Conservation (phyloP, 2,329 filamentous ascomycete species). For the Fusarium humuli region DNA sequence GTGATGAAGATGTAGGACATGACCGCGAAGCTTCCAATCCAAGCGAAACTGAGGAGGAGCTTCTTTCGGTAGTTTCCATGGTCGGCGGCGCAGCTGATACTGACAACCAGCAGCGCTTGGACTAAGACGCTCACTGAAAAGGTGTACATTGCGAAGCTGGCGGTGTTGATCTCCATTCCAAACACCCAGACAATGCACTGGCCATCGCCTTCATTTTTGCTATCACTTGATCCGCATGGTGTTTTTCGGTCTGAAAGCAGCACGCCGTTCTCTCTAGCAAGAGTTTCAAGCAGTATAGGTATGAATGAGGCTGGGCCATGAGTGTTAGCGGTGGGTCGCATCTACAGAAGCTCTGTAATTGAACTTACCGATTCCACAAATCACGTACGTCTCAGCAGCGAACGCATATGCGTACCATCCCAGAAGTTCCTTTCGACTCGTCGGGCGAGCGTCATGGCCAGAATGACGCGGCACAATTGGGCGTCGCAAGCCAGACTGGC, state of each 20-base stretch:
- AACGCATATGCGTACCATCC: slow-evolving; percentile 98
- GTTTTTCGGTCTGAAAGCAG: slow-evolving; percentile 80
- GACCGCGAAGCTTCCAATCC: slow-evolving; percentile 81
- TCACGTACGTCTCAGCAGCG: slow-evolving; percentile 95
- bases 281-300: slow-evolving; percentile 92
- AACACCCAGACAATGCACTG: slow-evolving; percentile 88
- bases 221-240: slow-evolving; percentile 77
- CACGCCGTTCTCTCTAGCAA: slow-evolving; percentile 92
- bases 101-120: slow-evolving; percentile 91
- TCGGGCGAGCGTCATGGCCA: slow-evolving; percentile 89
- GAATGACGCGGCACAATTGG: slow-evolving; percentile 68
- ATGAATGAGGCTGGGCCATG: slow-evolving; percentile 82
- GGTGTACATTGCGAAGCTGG: slow-evolving; percentile 98
- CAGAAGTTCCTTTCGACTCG: slow-evolving; percentile 85
- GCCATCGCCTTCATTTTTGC: slow-evolving; percentile 61
- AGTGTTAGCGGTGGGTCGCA: slow-evolving; percentile 12
- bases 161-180: slow-evolving; percentile 90
- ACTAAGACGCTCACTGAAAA: slow-evolving; percentile 92
- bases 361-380: slow-evolving; percentile 78
- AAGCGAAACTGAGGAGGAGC: slow-evolving; percentile 86
- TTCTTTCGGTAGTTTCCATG: slow-evolving; percentile 93
- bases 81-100: slow-evolving; percentile 95
- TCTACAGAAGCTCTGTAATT: background rate
- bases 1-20: slow-evolving; percentile 89
- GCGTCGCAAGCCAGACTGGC: slow-evolving; percentile 53